A percentile compares a stretch with the other conserved stretches of the same genome.
These are phyloP conservation scores for Chaetothyriales sp. DNA, from an alignment of 2,329 filamentous ascomycete genomes.

Conservation along the genomic window DNA sequence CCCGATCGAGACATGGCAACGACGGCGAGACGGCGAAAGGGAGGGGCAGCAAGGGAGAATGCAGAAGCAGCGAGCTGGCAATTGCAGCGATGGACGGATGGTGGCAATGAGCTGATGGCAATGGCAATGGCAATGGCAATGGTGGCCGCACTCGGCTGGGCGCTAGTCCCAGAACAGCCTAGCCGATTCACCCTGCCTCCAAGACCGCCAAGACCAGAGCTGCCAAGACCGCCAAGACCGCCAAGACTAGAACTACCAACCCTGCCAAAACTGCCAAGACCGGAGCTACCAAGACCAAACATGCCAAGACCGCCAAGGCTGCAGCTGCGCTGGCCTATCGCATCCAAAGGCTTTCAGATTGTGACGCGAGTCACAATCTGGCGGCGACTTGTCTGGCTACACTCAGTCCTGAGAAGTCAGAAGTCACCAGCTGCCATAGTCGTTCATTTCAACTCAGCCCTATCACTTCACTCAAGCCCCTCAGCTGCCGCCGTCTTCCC, in stretches of 20 bases:
- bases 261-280: too few species aligned
- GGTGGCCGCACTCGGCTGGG: background rate
- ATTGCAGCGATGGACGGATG: background rate
- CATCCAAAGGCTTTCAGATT: background rate
- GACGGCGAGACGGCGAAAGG: constrained; percentile 9
- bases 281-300: too few species aligned
- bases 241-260: too few species aligned
- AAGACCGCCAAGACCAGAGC: too few species aligned
- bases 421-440: background rate
- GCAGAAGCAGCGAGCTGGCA: constrained; percentile 6
- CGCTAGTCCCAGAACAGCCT: background rate
- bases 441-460: background rate
- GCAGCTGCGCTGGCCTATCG: background rate
- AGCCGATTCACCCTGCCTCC: background rate
- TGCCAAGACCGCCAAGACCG: background rate
- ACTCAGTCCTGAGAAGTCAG: background rate
- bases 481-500: background rate
- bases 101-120: background rate
- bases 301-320: background rate
- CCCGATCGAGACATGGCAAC: constrained; percentile 66
- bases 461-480: background rate
- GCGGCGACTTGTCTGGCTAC: background rate
- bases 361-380: background rate
- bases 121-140: background rate
- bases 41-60: constrained; percentile 5